Evolutionary conservation across 148 eudicot species (phyloP), one percentile per base, ranked within the genome.

Genomic region (Vaccinium darrowii): DNA sequence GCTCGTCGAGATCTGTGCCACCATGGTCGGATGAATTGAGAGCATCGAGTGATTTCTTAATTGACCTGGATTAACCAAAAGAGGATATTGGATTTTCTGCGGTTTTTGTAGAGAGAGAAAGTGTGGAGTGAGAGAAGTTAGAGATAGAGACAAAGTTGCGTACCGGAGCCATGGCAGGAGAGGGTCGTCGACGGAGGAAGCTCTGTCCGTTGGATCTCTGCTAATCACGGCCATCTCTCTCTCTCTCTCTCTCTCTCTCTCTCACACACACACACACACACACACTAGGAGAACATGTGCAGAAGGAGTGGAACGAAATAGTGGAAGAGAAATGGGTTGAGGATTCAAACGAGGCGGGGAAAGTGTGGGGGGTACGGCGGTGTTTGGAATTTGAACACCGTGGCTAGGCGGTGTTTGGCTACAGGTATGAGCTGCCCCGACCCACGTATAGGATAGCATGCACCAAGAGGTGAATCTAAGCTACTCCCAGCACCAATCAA

Each of bases 81-180:
- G 47, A 43, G 53, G 4, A 73, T 16, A 3, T 3, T 12, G 58
- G 43, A 65, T 7, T 18, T 14, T 63, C 57, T 3, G 49, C 14
- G 19, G n/a, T 12, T 15, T 21, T 0, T 13, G 1, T 5, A 77
- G 71, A 57, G 51, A 82, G 15, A 76, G 21, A 27, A 19, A 23
- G 39, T 1, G 18, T 1, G 49, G 15, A 60, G 52, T 43, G 57
- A 51, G 54, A 9, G 73, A 63, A 65, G 1, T 23, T 76, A 21
- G 51, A 83, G 19, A 18, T 25, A 51, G n/a, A 1, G 9, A 2
- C 3, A 65, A 1, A 43, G 47, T 43, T 23, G 49, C 19, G 52
- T 86, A 90, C 92, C 85, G 50, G 80, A 96, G 95, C 87, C 88
- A 92, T 15, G 93, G 94, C 63, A 94, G 84, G 52, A 96, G 92